These are phyloP conservation scores for Pythium myriotylum DNA, from an alignment of 352 stramenopile species.

Conservation along the genomic window DNA sequence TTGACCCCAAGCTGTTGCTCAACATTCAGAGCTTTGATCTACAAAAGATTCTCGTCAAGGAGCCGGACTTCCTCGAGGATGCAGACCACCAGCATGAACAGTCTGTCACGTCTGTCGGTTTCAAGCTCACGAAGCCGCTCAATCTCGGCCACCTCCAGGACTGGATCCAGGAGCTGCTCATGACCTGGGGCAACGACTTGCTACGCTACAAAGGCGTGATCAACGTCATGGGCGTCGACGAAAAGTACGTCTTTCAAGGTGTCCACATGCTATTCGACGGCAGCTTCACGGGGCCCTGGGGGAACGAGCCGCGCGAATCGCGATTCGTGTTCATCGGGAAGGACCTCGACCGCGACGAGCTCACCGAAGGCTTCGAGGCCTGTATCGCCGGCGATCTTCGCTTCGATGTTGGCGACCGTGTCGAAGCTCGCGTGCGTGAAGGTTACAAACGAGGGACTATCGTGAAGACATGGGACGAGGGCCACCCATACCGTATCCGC, in stretches of 20 bases:
- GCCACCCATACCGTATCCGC: slow-evolving; percentile 52
- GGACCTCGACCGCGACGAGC: slow-evolving; percentile 67
- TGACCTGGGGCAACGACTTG: slow-evolving; percentile 88
- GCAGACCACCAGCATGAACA: slow-evolving; percentile 40
- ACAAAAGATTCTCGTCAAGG: slow-evolving; percentile 56
- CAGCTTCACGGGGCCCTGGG: slow-evolving; percentile 85
- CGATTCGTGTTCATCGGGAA: slow-evolving; percentile 97
- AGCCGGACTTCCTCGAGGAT: slow-evolving; percentile 56
- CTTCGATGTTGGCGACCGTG: slow-evolving; percentile 46
- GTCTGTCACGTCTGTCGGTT: slow-evolving; percentile 49
- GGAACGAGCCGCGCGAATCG: slow-evolving; percentile 74
- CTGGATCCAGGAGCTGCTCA: slow-evolving; percentile 95
- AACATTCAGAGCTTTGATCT: slow-evolving; percentile 89
- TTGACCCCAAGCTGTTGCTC: slow-evolving; percentile 70
- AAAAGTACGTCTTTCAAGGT: slow-evolving; percentile 96
- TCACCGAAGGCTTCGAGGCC: slow-evolving; percentile 49
- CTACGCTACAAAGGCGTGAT: slow-evolving; percentile 95
- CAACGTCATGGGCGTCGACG: slow-evolving; percentile 90
- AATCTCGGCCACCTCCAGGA: slow-evolving; percentile 94
- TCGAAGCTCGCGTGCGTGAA: slow-evolving; percentile 41
- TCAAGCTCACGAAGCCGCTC: slow-evolving; percentile 50
- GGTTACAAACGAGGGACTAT: slow-evolving; percentile 44
- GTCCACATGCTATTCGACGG: slow-evolving; percentile 97
- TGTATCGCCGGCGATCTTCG: slow-evolving; percentile 41
- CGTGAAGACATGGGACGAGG: slow-evolving; percentile 52